Conservation (phyloP, 352 stramenopile genomes). For the Phytophthora macrochlamydospora region DNA sequence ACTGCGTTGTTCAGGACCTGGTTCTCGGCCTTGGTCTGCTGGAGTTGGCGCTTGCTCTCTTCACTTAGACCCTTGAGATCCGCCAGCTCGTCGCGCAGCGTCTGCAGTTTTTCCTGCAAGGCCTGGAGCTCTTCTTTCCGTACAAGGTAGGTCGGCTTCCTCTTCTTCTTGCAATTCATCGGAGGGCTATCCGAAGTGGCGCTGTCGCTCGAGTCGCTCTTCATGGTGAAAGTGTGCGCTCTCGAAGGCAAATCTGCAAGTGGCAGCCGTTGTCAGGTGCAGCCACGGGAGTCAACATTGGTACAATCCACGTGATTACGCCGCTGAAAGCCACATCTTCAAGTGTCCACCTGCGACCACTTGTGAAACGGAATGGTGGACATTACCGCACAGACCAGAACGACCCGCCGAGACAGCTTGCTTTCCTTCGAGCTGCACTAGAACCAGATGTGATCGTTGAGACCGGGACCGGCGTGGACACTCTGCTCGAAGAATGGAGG, state of each 20-base stretch:
- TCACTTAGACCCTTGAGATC: conserved; percentile 10
- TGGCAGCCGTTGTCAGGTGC: neutral
- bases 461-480: no score
- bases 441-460: no score
- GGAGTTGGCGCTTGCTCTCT: neutral
- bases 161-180: conserved; percentile 10
- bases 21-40: conserved; percentile 7
- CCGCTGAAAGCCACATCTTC: no score
- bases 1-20: conserved; percentile 1
- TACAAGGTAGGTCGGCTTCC: conserved; percentile 13
- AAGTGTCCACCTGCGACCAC: no score
- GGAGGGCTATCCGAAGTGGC: neutral
- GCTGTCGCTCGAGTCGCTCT: neutral
- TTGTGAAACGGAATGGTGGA: no score
- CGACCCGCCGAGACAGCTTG: no score
- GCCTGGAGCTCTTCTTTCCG: conserved; percentile 15
- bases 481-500: no score
- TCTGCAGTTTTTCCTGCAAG: conserved; percentile 6
- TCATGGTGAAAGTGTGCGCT: neutral
- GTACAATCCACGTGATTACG: no score
- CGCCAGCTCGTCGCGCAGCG: conserved; percentile 7
- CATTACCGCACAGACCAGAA: no score
- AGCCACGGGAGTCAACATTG: no score
- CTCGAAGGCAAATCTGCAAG: neutral
- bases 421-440: no score